These are phyloP conservation scores for Pseudomassariella vexata DNA, from an alignment of 2,329 filamentous ascomycete genomes.

Conservation along the genomic window DNA sequence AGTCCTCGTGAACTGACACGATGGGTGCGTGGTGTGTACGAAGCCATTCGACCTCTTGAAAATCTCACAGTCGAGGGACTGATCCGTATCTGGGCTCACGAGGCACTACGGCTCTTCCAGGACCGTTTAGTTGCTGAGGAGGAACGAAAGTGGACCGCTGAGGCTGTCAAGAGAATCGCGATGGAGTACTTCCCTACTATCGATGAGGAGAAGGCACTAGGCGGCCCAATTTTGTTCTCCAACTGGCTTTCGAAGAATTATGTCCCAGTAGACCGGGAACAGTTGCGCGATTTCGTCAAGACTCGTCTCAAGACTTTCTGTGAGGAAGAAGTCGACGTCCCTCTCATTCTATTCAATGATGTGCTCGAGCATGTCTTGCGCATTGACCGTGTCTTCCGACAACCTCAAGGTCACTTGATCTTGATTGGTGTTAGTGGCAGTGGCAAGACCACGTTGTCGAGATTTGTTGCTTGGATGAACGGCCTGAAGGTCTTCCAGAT, in stretches of 20 bases:
- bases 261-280: constrained; percentile 89
- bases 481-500: constrained; percentile 98
- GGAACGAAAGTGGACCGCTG: constrained; percentile 91
- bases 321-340: constrained; percentile 98
- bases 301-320: constrained; percentile 96
- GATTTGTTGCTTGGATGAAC: constrained; percentile 99
- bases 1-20: constrained; percentile 95
- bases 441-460: constrained; percentile 95
- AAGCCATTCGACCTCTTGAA: constrained; percentile 90
- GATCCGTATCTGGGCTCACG: constrained; percentile 96
- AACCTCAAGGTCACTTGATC: constrained; percentile 96
- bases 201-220: constrained; percentile 81
- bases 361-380: constrained; percentile 96
- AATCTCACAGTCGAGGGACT: constrained; percentile 83
- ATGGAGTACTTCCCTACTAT: constrained; percentile 93
- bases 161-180: constrained; percentile 79
- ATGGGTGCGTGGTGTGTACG: constrained; percentile 96
- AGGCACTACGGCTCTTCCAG: constrained; percentile 92
- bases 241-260: constrained; percentile 99
- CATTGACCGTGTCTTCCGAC: constrained; percentile 97
- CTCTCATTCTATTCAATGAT: constrained; percentile 98
- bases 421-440: constrained; percentile 97
- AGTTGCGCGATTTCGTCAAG: constrained; percentile 94
- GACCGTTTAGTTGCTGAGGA: constrained; percentile 94
- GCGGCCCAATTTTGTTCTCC: constrained; percentile 92